Conservation (phyloP, 148 eudicot genomes). For the Euryodendron excelsum region DNA sequence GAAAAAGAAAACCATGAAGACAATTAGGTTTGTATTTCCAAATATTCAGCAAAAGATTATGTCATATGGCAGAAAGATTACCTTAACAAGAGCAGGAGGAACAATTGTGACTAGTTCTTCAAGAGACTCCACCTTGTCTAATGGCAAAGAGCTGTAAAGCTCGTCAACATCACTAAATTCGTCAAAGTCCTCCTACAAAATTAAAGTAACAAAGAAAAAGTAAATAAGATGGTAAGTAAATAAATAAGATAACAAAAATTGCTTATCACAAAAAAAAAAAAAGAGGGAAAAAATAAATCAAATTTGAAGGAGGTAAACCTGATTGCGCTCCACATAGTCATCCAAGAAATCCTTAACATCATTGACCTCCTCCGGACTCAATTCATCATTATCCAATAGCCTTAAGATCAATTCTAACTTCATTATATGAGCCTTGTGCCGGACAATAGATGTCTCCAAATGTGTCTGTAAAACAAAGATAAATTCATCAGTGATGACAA, state of each 20-base stretch:
- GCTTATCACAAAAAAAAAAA: not conserved
- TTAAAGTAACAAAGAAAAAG: conserved; percentile 12
- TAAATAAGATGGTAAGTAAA: not conserved
- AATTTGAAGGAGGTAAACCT: conserved; percentile 41
- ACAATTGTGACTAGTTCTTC: conserved; percentile 88
- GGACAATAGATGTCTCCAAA: conserved; percentile 86
- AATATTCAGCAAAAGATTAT: not conserved
- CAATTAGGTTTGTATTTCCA: not conserved
- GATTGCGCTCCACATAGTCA: conserved; percentile 97
- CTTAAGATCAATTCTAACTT: conserved; percentile 90
- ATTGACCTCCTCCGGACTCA: conserved; percentile 96
- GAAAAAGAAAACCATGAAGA: not conserved
- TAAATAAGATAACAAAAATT: too few relatives aligned
- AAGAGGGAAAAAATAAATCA: not conserved
- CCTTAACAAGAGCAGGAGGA: conserved; percentile 86
- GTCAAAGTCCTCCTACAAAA: conserved; percentile 86
- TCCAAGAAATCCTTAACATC: conserved; percentile 94
- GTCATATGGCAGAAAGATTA: conserved; percentile 26
- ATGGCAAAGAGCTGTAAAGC: conserved; percentile 77
- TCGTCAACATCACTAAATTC: conserved; percentile 96
- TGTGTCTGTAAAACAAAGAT: conserved; percentile 56
- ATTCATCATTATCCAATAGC: conserved; percentile 85
- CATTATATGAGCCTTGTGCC: conserved; percentile 97
- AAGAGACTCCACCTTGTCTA: conserved; percentile 93
- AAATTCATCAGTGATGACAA: conserved; percentile 4